A percentile compares a stretch with the other conserved stretches of the same genome.
phyloP scores from a whole-genome alignment of 352 stramenopile species.

The Albugo candida region DNA sequence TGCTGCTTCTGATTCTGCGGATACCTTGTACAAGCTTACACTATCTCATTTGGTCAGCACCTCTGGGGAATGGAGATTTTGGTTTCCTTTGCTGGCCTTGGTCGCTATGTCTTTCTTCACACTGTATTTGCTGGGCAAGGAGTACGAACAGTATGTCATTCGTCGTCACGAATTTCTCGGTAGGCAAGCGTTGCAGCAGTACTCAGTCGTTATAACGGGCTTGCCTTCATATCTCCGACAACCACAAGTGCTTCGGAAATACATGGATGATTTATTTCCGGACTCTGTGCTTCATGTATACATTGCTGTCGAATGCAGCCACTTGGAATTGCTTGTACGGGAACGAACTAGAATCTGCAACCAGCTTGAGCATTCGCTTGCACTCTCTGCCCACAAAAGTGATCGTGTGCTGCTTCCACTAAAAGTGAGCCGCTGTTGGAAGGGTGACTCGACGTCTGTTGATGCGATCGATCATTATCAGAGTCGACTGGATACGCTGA shows the following conservation, averaged over 20 bases:
- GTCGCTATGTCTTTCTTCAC: conserved; percentile 36
- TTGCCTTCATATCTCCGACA: conserved; percentile 53
- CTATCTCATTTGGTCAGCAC: conserved; percentile 36
- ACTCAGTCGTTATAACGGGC: conserved; percentile 55
- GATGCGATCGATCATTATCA: conserved; percentile 59
- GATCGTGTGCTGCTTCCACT: conserved; percentile 29
- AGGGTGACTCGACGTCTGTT: conserved; percentile 16
- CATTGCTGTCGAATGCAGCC: conserved; percentile 49
- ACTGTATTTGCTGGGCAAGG: conserved; percentile 38
- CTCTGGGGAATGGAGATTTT: conserved; percentile 31
- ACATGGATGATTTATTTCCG: conserved; percentile 52
- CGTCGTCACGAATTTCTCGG: conserved; percentile 58
- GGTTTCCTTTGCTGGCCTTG: conserved; percentile 40
- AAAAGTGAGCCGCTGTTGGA: conserved; percentile 14
- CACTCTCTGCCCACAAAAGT: conserved; percentile 31
- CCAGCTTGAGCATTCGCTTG: conserved; percentile 45
- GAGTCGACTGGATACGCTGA: conserved; percentile 42
- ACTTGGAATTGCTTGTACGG: conserved; percentile 49
- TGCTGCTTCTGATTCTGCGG: conserved; percentile 7
- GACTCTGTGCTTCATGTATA: conserved; percentile 46
- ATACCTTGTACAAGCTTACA: conserved; percentile 41
- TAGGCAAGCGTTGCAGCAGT: conserved; percentile 42
- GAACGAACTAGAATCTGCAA: conserved; percentile 47
- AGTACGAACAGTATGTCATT: conserved; percentile 58
- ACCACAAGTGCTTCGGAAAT: conserved; percentile 56